Evolutionary conservation across 352 stramenopile genomes (phyloP).

Genomic region (Globisporangium nodosum): DNA sequence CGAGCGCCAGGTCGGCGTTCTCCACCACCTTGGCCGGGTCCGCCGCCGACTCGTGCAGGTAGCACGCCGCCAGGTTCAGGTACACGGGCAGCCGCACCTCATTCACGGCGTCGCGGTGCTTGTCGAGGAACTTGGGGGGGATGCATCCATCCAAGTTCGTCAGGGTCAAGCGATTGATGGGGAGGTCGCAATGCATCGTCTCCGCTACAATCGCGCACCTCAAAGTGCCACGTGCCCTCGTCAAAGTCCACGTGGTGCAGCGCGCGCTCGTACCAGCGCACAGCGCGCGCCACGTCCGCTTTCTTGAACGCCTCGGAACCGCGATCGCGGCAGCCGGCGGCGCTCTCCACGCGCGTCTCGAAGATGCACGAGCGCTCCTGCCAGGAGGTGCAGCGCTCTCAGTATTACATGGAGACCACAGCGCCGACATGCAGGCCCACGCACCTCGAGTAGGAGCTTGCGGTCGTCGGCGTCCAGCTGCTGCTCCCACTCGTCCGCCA

Average conservation of each 20-base stretch:
- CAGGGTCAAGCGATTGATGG: too few relatives aligned
- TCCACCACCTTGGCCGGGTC: slow-evolving; percentile 51
- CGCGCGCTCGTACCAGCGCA: slow-evolving; percentile 73
- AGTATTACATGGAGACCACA: too few relatives aligned
- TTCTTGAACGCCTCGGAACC: slow-evolving; percentile 56
- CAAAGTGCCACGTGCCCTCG: slow-evolving; percentile 81
- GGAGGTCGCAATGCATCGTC: too few relatives aligned
- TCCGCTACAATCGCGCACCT: slow-evolving; percentile 28
- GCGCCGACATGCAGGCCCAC: not conserved
- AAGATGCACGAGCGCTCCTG: slow-evolving; percentile 86
- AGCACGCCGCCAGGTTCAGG: slow-evolving; percentile 78
- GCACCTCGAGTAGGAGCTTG: slow-evolving; percentile 14
- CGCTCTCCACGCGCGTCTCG: slow-evolving; percentile 69
- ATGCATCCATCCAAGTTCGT: too few relatives aligned
- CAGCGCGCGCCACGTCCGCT: slow-evolving; percentile 34
- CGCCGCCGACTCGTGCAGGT: slow-evolving; percentile 29
- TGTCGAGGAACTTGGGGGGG: slow-evolving; percentile 74
- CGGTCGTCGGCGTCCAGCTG: slow-evolving; percentile 10
- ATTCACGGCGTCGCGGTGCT: slow-evolving; percentile 69
- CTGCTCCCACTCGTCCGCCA: slow-evolving; percentile 3
- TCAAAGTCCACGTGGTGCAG: slow-evolving; percentile 83
- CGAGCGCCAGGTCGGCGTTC: slow-evolving; percentile 60
- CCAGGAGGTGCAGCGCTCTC: too few relatives aligned
- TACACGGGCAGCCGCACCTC: slow-evolving; percentile 69
- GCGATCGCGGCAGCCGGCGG: slow-evolving; percentile 52